Evolutionary conservation across 2,329 filamentous ascomycete genomes (phyloP), one percentile per base, ranked within the genome.

Genomic region (Aureobasidium sp.): DNA sequence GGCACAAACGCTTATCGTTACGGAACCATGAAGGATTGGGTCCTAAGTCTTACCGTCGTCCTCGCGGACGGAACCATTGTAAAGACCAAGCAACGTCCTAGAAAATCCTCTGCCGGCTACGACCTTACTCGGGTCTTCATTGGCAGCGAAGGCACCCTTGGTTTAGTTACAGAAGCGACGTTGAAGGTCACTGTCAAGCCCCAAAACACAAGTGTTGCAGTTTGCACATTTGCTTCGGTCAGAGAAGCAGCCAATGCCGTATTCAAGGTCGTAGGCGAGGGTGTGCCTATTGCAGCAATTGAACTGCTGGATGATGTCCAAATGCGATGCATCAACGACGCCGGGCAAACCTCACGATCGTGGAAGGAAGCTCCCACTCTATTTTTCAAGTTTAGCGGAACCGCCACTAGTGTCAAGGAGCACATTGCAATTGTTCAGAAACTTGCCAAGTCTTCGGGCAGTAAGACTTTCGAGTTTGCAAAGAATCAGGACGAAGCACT

Each of bases 11-110:
- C 92, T 17, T 96, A 95, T 77, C 83, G 92, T 63, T 96, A 96
- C 73, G 92, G 92, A 65, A 96, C 92, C 2, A 96, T 96, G 91
- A 87, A 90, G 65, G 92, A 96, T 72, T 96, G 92, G 92, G 92
- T 96, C 13, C 77, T 96, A 26, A 88, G 84, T 60, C 76, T 96
- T 67, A 96, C 92, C 0, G 90, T 96, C 4, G 92, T 96, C 12
- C 81, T 96, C 69, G 92, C 92, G 20, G 92, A 96, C 74, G 92
- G 92, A 55, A 96, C 92, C 1, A 76, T 96, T 57, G 87, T 97
- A 76, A 93, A 92, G 79, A 97, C 92, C 12, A 83, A 89, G 65
- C 91, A 95, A 75, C 84, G 92, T 53, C 91, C 92, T 12, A 84
- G 92, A 67, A 97, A 96, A 80, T 92, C 88, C 70, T 92, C 88